Conservation (phyloP, 768 basidiomycete species). For the Macrolepiota dolichaula region DNA sequence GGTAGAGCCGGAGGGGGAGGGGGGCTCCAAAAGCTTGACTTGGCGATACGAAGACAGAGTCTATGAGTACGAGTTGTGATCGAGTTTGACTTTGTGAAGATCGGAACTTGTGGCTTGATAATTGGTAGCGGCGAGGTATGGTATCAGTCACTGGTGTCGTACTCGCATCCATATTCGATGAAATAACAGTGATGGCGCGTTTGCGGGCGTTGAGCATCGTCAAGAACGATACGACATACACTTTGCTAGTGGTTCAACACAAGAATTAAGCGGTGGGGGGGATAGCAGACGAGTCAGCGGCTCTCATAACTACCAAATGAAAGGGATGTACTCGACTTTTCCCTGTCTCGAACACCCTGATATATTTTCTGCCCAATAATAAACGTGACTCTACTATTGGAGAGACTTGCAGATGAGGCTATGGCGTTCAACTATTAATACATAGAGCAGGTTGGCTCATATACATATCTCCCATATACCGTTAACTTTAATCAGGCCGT, state of each 20-base stretch:
- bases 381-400: too few relatives aligned
- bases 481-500: too few relatives aligned
- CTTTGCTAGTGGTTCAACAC: slow-evolving; percentile 20
- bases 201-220: slow-evolving; percentile 44
- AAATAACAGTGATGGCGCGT: slow-evolving; percentile 10
- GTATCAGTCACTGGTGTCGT: background rate
- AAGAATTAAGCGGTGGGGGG: background rate
- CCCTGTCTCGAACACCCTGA: too few relatives aligned
- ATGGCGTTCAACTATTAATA: too few relatives aligned
- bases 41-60: background rate
- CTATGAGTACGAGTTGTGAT: slow-evolving; percentile 9
- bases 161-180: background rate
- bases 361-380: too few relatives aligned
- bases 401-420: too few relatives aligned
- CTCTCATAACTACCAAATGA: too few relatives aligned
- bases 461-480: too few relatives aligned
- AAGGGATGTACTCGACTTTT: too few relatives aligned
- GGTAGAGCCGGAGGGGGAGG: slow-evolving; percentile 1
- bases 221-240: slow-evolving; percentile 47
- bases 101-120: background rate
- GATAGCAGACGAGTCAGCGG: too few relatives aligned
- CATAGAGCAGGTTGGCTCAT: too few relatives aligned
- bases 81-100: background rate
- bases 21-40: slow-evolving; percentile 24
- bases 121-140: background rate